A percentile compares a stretch with the other conserved stretches of the same genome.
Conservation (phyloP, 2,329 filamentous ascomycete species). For the Zasmidium cellare region DNA sequence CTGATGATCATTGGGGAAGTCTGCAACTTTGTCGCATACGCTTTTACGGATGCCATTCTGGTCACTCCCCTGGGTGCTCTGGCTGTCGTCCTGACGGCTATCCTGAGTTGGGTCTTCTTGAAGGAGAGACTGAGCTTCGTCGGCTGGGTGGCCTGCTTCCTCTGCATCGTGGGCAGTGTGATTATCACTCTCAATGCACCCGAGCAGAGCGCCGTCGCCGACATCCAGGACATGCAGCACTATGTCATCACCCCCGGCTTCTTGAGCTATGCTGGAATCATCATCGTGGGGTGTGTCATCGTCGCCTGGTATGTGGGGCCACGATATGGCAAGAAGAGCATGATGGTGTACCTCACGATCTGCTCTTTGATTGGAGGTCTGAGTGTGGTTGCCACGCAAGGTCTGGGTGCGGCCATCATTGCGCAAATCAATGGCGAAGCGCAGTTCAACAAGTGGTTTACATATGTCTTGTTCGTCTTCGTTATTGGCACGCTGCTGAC, state of each 20-base stretch:
- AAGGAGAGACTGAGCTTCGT: slow-evolving; percentile 95
- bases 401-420: slow-evolving; percentile 85
- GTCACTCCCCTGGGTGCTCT: slow-evolving; percentile 90
- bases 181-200: slow-evolving; percentile 95
- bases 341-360: slow-evolving; percentile 96
- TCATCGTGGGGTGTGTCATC: slow-evolving; percentile 71
- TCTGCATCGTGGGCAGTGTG: slow-evolving; percentile 89
- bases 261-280: slow-evolving; percentile 76
- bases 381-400: slow-evolving; percentile 93
- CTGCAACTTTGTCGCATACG: slow-evolving; percentile 96
- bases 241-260: slow-evolving; percentile 88
- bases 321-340: slow-evolving; percentile 90
- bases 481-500: slow-evolving; percentile 85
- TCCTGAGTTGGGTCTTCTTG: slow-evolving; percentile 89
- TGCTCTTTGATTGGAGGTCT: slow-evolving; percentile 93
- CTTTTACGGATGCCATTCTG: slow-evolving; percentile 93
- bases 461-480: slow-evolving; percentile 89
- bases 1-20: slow-evolving; percentile 96
- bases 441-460: slow-evolving; percentile 97
- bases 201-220: slow-evolving; percentile 75
- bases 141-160: slow-evolving; percentile 92
- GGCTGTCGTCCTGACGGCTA: slow-evolving; percentile 86
- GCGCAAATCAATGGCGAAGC: slow-evolving; percentile 77
- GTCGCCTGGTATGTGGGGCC: slow-evolving; percentile 81
- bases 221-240: slow-evolving; percentile 88